Base-by-base conservation (phyloP, 148 eudicot genomes). In the Arctostaphylos glauca region DNA sequence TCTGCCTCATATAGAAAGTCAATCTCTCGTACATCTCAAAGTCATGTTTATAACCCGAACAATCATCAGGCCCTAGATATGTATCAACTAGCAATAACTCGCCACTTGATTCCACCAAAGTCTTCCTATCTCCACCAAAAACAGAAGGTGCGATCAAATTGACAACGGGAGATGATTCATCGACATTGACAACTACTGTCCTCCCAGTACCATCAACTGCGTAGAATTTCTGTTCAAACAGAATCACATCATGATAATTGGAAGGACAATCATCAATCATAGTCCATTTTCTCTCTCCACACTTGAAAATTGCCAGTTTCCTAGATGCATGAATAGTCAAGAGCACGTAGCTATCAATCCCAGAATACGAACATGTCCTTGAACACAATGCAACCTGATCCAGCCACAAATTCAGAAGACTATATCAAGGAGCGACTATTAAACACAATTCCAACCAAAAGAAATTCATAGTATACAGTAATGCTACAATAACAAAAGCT, bases 121-220 rank as follows among this genome's bases (percentile, higher is more conserved):
- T 82, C 79, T 94, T 94, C 89, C 87, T 90, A 82, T 94, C 97
- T 54, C 98, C 98, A 3, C 96, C 98, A 76, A 87, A 90, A 52
- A 91, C 82, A 2, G 98, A 80, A 16, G 56, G 12, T 2, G 92
- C 97, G 70, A 90, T 90, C 18, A 80, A 71, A 41, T 48, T 85
- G 53, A 93, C 81, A 15, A 41, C 64, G 31, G 85, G 78, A 15
- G 23, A 23, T 9, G 60, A n/a, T 66, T 66, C 71, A 78, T 43
- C 86, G 16, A 62, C 82, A 31, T 83, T 76, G 58, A 93, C 89
- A 54, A 79, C 16, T 67, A 95, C 93, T n/a, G 85, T 79, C 79
- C 91, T 84, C 5, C 95, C 98, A 9, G 84, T 88, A 77, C 44
- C 82, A 81, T 94, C 98, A 50, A 94, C 93, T 1, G 96, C 96